phyloP scores from a whole-genome alignment of 768 basidiomycete species.

The Pisolithus sp. region DNA sequence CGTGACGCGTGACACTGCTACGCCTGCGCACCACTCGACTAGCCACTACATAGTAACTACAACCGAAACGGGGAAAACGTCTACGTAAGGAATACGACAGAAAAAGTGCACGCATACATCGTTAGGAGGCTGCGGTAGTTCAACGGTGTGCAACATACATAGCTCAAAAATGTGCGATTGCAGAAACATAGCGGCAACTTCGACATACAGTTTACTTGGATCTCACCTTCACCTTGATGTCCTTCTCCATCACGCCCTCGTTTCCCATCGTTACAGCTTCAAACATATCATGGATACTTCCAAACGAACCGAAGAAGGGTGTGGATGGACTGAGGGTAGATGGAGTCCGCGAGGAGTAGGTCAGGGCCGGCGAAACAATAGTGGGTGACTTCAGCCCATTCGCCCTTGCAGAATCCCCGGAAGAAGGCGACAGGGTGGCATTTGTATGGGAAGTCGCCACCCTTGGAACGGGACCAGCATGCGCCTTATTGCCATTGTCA shows the following conservation, averaged over 20 bases:
- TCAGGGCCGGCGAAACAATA: slow-evolving; percentile 61
- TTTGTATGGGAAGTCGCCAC: slow-evolving; percentile 7
- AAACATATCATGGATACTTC: slow-evolving; percentile 25
- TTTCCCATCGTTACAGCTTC: slow-evolving; percentile 17
- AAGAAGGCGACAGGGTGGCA: slow-evolving; percentile 8
- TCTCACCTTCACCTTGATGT: slow-evolving; percentile 13
- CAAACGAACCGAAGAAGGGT: slow-evolving; percentile 62
- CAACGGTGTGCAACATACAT: too few species aligned
- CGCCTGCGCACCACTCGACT: too few species aligned
- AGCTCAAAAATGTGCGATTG: too few species aligned
- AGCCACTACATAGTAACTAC: too few species aligned
- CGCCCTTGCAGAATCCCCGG: slow-evolving; percentile 13
- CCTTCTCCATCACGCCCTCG: slow-evolving; percentile 21
- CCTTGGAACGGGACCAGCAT: slow-evolving; percentile 4
- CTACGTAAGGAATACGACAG: too few species aligned
- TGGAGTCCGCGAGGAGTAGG: slow-evolving; percentile 58
- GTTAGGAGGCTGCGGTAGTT: too few species aligned
- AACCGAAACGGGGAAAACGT: too few species aligned
- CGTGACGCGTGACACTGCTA: too few species aligned
- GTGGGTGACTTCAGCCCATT: slow-evolving; percentile 41
- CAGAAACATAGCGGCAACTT: too few species aligned
- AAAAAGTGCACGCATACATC: too few species aligned
- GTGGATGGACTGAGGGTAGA: slow-evolving; percentile 67
- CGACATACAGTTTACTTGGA: slow-evolving; percentile 12
- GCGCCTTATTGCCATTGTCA: slow-evolving; percentile 1